Evolutionary conservation across 2,329 filamentous ascomycete genomes (phyloP), one percentile per base, ranked within the genome.

Genomic region (Curvularia lunata): DNA sequence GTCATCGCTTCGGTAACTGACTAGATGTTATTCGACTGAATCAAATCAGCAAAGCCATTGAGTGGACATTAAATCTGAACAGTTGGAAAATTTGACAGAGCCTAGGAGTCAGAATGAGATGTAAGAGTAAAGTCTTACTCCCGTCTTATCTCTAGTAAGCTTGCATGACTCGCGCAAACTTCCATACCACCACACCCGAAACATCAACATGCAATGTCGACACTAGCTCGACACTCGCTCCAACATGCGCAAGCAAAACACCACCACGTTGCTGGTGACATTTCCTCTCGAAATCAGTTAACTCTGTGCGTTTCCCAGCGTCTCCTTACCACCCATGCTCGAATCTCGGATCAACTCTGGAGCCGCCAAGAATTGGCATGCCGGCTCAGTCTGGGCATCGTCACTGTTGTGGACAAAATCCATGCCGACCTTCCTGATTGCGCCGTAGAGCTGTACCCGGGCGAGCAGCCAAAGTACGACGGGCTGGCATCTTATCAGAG

Each of bases 401-500:
- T 73, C 70, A 72, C 70, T 38, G 27, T 40, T 48, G 54, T 51
- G 45, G 56, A 58, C 41, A 58, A 48, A 56, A 38, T 16, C 16
- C 38, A 54, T 41, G 25, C 48, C 34, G 68, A 72, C 70, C 70
- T 73, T 72, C 70, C 70, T 71, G 68, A 68, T 65, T 57, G 54
- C 62, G 62, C 46, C 62, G 69, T 55, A 56, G 63, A 62, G 57
- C 64, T 41, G 50, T 54, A 46, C 50, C 45, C 51, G 56, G 38
- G 34, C 30, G 30, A 54, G 28, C 13, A 12, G n/a, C 21, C 21
- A 30, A 34, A 58, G 13, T n/a, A 23, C 5, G 1, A 54, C 50
- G 38, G 45, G 47, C 28, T 48, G 43, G 47, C 30, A 30, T 42
- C 57, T 69, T 70, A 67, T 70, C 67, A 55, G 23, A 38, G 37